Conservation (phyloP, 2,329 filamentous ascomycete genomes). For the Zymoseptoria tritici region DNA sequence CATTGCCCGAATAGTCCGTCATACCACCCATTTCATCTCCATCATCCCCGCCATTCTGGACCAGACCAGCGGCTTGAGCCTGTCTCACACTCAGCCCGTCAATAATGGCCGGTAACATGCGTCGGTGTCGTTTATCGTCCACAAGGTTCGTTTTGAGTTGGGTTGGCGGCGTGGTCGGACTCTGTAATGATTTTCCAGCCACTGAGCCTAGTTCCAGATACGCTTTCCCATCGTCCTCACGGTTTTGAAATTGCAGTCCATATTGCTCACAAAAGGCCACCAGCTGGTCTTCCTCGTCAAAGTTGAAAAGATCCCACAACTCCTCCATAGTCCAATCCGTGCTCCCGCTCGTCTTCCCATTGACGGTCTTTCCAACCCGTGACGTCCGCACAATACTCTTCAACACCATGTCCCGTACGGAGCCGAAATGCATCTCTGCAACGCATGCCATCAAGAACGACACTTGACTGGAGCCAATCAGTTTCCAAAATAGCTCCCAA, state of each 20-base stretch:
- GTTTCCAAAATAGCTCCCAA: conserved; percentile 50
- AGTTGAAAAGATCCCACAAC: conserved; percentile 45
- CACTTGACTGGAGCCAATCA: conserved; percentile 47
- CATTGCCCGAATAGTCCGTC: conserved; percentile 13
- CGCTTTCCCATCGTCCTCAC: conserved; percentile 30
- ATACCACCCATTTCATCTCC: conserved; percentile 28
- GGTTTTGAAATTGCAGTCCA: conserved; percentile 44
- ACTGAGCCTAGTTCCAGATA: conserved; percentile 50
- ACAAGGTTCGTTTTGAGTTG: conserved; percentile 42
- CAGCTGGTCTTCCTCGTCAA: conserved; percentile 50
- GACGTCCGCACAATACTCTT: conserved; percentile 31
- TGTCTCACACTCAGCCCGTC: conserved; percentile 48
- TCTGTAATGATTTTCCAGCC: conserved; percentile 25
- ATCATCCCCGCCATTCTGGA: conserved; percentile 34
- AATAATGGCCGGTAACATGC: conserved; percentile 50
- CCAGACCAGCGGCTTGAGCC: conserved; percentile 43
- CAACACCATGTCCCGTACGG: conserved; percentile 50
- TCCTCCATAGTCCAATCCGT: conserved; percentile 51
- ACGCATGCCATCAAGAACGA: conserved; percentile 59
- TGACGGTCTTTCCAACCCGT: conserved; percentile 4
- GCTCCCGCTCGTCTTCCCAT: conserved; percentile 29
- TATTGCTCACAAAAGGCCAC: conserved; percentile 48
- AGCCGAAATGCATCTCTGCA: conserved; percentile 55
- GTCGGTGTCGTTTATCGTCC: conserved; percentile 50
- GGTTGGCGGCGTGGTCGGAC: conserved; percentile 26